phyloP scores from a whole-genome alignment of 1,139 yeast species.

The Saccharomyces pastorianus region DNA sequence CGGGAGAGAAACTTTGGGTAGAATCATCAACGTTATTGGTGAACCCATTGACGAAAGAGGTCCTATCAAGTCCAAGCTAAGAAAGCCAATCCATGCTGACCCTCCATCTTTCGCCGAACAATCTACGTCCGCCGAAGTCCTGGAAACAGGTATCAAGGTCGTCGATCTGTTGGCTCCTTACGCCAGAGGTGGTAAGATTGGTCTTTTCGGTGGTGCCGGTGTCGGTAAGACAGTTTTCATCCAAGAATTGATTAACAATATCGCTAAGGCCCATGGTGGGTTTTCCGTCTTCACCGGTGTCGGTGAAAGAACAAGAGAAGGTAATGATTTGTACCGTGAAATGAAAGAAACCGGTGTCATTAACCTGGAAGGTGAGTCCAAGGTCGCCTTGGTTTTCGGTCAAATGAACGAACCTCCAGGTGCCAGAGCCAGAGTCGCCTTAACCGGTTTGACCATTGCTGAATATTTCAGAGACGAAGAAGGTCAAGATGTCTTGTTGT shows the following conservation, averaged over 20 bases:
- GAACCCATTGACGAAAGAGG: constrained; percentile 99
- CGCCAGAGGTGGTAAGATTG: constrained; percentile 99
- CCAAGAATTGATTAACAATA: constrained; percentile 99
- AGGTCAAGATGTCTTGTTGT: constrained; percentile 99
- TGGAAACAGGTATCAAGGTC: constrained; percentile 99
- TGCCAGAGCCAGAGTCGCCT: constrained; percentile 99
- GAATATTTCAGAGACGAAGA: constrained; percentile 99
- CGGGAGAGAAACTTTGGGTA: constrained; percentile 97
- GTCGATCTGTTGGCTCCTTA: constrained; percentile 98
- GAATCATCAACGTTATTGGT: constrained; percentile 97
- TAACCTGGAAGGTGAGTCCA: constrained; percentile 98
- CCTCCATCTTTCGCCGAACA: constrained; percentile 95
- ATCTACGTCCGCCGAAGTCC: constrained; percentile 94
- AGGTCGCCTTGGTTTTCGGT: constrained; percentile 98
- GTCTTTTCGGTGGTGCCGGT: constrained; percentile 99
- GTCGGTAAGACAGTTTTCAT: constrained; percentile 99
- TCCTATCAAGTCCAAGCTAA: constrained; percentile 85
- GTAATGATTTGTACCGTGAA: constrained; percentile 99
- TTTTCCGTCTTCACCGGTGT: constrained; percentile 99
- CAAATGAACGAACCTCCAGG: constrained; percentile 99
- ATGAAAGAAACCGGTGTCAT: constrained; percentile 99
- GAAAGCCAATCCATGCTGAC: constrained; percentile 97
- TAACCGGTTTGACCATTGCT: constrained; percentile 99
- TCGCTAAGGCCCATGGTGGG: constrained; percentile 99
- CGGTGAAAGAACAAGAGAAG: constrained; percentile 99